Evolutionary conservation across 805 yeast genomes (phyloP), one percentile per base, ranked within the genome.

Genomic region (Metschnikowia anglica): DNA sequence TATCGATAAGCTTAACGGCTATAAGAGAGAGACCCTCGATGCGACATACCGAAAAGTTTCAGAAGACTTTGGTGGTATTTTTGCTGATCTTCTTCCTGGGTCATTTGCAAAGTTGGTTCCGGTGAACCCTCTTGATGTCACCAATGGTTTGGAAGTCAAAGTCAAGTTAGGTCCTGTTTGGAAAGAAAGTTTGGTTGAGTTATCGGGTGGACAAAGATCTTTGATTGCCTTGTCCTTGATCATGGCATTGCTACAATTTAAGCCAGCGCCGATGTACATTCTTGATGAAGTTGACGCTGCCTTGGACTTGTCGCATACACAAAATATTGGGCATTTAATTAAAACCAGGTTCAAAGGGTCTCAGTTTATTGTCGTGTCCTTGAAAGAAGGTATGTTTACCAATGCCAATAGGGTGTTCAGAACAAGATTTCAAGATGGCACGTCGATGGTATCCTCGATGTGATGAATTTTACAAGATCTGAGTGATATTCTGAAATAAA

Each of bases 211-310:
- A 15, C 99, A 93, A 63, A 69, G 98, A 53, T 93, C 98, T 1
- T 76, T 95, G 50, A 87, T 91, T 50, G 99, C 99, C 0, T 69
- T 93, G 43, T 87, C 98, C 3, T 72, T 91, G 54, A 93, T 93
- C 54, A 77, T 91, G 80, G 96, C 98, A 0, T 72, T 93, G 47
- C 70, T 93, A 37, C 96, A 89, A 62, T 91, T 86, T 72, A 88
- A 89, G 62, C 99, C 99, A 4, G 99, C 99, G 1, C 99, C 99
- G 6, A 87, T 93, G 96, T 93, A 93, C 59, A 91, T 93, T 53
- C 70, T 93, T 44, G 99, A 93, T 66, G 99, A 93, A 67, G 97
- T 93, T 28, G 99, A 93, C 68, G 99, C 99, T 1, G 99, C 99
- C 1, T 74, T 93, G 51, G 99, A 93, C 72, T 76, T 91, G 51